Evolutionary conservation across 345 rosid genomes (phyloP).

Genomic region (Combretum micranthum): DNA sequence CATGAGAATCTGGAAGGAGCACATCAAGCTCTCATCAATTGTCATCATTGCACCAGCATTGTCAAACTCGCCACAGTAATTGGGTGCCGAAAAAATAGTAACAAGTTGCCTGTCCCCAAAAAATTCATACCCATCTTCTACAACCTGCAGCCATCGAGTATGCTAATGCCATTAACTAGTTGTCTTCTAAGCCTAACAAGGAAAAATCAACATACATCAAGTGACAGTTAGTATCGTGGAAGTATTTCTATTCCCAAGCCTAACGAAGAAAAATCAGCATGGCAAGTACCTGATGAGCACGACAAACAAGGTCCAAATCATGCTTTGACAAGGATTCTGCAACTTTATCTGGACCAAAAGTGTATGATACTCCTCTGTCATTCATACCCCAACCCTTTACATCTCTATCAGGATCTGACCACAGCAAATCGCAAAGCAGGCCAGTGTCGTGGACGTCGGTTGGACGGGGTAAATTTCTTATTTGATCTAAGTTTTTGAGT

Average conservation of each 20-base stretch:
- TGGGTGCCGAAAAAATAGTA: constrained; percentile 91
- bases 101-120: constrained; percentile 92
- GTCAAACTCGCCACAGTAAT: constrained; percentile 95
- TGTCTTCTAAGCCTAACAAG: too few species aligned
- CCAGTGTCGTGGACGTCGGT: constrained; percentile 75
- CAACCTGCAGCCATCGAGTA: constrained; percentile 58
- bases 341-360: constrained; percentile 87
- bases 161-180: constrained; percentile 1
- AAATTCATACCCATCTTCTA: constrained; percentile 98
- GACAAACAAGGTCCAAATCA: constrained; percentile 89
- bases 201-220: too few species aligned
- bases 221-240: not conserved
- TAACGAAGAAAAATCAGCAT: not conserved
- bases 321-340: constrained; percentile 64
- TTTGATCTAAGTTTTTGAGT: constrained; percentile 64
- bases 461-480: constrained; percentile 67
- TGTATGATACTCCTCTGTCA: constrained; percentile 89
- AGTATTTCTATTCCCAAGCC: not conserved
- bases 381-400: constrained; percentile 93
- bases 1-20: constrained; percentile 95
- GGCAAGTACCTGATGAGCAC: constrained; percentile 81
- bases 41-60: constrained; percentile 99
- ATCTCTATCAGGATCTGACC: constrained; percentile 96
- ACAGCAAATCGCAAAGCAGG: constrained; percentile 81
- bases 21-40: constrained; percentile 75